These are phyloP conservation scores for Alternaria atra DNA, from an alignment of 2,329 filamentous ascomycete genomes.

Conservation along the genomic window DNA sequence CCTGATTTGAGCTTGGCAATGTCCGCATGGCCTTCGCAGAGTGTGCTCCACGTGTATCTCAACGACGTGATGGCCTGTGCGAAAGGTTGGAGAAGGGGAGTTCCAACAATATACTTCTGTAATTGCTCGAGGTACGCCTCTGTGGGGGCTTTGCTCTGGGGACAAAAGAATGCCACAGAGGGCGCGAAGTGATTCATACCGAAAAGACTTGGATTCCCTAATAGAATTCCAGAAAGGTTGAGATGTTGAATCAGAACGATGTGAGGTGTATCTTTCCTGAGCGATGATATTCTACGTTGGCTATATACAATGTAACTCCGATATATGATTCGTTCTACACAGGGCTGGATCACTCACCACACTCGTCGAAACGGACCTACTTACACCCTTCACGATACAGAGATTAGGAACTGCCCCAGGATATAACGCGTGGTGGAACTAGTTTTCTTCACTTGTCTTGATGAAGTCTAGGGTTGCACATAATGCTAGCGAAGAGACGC, in stretches of 20 bases:
- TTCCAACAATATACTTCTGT: constrained; percentile 21
- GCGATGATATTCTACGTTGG: background rate
- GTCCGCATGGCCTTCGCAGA: constrained; percentile 12
- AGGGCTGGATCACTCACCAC: background rate
- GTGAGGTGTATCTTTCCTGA: background rate
- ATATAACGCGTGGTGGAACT: background rate
- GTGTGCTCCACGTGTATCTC: constrained; percentile 13
- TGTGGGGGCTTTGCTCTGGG: constrained; percentile 32
- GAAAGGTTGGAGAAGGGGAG: constrained; percentile 7
- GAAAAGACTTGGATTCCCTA: background rate
- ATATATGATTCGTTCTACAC: background rate
- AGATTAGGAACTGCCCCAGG: background rate
- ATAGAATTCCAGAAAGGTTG: background rate
- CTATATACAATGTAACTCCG: constrained; percentile 6
- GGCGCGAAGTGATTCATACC: constrained; percentile 7
- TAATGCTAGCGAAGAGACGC: background rate
- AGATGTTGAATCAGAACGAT: background rate
- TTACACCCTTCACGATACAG: background rate
- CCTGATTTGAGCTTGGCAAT: constrained; percentile 15
- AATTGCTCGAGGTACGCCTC: constrained; percentile 25
- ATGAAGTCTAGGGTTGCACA: constrained; percentile 6
- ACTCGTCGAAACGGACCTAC: constrained; percentile 2
- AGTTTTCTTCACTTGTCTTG: constrained; percentile 2
- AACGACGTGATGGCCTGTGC: constrained; percentile 12
- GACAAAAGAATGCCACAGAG: constrained; percentile 31